Conservation (phyloP, 257 asterid species). For the Solanum lycopersicoides region DNA sequence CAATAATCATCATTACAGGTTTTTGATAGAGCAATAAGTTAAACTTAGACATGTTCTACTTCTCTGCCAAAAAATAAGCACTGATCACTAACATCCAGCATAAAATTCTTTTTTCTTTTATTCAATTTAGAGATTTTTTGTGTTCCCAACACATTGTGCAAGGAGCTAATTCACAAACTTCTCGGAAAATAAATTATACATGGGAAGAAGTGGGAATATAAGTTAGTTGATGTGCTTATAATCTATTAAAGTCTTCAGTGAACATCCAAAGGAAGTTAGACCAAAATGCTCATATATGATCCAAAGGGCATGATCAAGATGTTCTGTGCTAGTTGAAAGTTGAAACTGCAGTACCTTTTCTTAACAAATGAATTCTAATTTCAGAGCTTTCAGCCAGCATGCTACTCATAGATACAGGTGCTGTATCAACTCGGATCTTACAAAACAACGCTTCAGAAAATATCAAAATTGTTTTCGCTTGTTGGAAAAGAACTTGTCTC, state of each 20-base stretch:
- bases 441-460: constrained; percentile 8
- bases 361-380: background rate
- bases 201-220: background rate
- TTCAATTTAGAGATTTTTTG: background rate
- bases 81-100: background rate
- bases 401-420: constrained; percentile 8
- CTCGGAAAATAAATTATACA: background rate
- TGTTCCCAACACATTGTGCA: background rate
- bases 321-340: background rate
- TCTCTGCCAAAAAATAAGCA: background rate
- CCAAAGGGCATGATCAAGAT: background rate
- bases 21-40: background rate
- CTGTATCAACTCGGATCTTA: constrained; percentile 13
- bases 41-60: background rate
- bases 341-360: background rate
- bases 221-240: background rate
- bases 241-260: background rate
- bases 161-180: background rate
- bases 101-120: background rate
- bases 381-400: constrained; percentile 14
- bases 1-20: background rate
- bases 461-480: constrained; percentile 92
- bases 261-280: background rate
- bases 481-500: constrained; percentile 65
- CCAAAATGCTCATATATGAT: background rate